Conservation (phyloP, 768 basidiomycete genomes). For the Dendrothele bispora region DNA sequence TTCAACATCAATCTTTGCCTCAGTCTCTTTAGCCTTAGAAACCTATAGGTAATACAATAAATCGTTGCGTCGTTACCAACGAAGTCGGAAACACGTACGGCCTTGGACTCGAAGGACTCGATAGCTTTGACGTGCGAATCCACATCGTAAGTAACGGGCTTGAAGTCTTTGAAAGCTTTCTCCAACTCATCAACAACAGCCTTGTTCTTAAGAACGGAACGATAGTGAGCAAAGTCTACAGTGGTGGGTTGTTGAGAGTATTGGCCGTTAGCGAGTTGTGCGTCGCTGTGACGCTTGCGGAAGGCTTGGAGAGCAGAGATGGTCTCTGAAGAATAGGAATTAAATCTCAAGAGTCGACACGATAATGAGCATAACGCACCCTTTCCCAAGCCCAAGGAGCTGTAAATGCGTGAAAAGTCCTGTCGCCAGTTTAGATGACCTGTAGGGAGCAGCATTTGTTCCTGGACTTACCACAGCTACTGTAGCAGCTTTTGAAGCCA, state of each 20-base stretch:
- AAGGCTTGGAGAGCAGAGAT: slow-evolving; percentile 88
- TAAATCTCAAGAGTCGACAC: neutral
- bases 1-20: slow-evolving; percentile 87
- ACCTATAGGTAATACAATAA: slow-evolving; percentile 61
- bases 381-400: slow-evolving; percentile 82
- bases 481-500: slow-evolving; percentile 55
- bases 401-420: slow-evolving; percentile 85
- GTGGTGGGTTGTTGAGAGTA: slow-evolving; percentile 73
- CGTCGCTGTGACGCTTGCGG: slow-evolving; percentile 93
- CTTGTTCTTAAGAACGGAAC: slow-evolving; percentile 88
- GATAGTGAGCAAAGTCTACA: slow-evolving; percentile 91
- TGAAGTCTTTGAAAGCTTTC: slow-evolving; percentile 85
- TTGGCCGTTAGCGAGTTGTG: slow-evolving; percentile 68
- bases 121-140: slow-evolving; percentile 89
- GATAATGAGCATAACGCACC: slow-evolving; percentile 45
- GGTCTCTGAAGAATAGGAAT: slow-evolving; percentile 60
- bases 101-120: slow-evolving; percentile 94
- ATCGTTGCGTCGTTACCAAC: slow-evolving; percentile 5
- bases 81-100: slow-evolving; percentile 54
- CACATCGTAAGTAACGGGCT: slow-evolving; percentile 94
- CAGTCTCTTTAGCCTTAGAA: slow-evolving; percentile 85
- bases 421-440: slow-evolving; percentile 24
- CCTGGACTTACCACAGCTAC: slow-evolving; percentile 43
- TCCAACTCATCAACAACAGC: slow-evolving; percentile 90
- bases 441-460: too few species aligned